Base-by-base conservation (phyloP, 768 basidiomycete genomes). In the Fomitopsis pulvina region DNA sequence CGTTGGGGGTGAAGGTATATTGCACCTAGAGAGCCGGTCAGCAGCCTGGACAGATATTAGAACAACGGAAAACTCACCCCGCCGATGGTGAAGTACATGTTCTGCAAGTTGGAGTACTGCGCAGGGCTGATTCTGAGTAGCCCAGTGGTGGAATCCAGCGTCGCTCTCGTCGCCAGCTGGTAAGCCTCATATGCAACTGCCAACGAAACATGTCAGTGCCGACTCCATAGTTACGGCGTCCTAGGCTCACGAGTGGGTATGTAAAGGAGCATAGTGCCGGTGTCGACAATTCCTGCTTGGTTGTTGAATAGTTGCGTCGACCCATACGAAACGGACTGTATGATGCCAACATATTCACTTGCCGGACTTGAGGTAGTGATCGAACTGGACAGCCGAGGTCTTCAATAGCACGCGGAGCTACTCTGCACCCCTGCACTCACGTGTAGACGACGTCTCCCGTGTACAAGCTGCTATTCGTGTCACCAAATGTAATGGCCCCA, bases 261-360 rank as follows among this genome's bases (percentile, higher is more conserved):
- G 21, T 28, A 20, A 27, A 78, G 53, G 30, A 76, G 58, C 9
- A 76, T 73, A 22, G 73, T 70, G 45, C 66, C 68, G 10, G 66
- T 69, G 48, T 71, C 66, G 54, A 69, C 57, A 32, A 69, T 63
- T 6, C 68, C 68, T 6, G 65, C 53, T 1, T 57, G 59, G 11
- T 39, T 53, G 20, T 41, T 37, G 18, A 69, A 52, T 37, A 69
- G 62, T 20, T 54, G 41, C 16, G 50, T 25, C 1, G 48, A 12
- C 27, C 66, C 65, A 24, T 61, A 67, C 5, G 28, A 34, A 45
- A 68, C 60, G n/a, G 57, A 55, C 50, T 68, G 57, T 43, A 69
- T 38, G 45, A 69, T 64, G 7, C 69, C 69, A 60, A 65, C 69
- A 52, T 52, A 70, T 6, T 11, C 4, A 32, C 47, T 62, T 3